Conservation (phyloP, 192 early-diverging fungal species). For the Coemansia guatemalensis region DNA sequence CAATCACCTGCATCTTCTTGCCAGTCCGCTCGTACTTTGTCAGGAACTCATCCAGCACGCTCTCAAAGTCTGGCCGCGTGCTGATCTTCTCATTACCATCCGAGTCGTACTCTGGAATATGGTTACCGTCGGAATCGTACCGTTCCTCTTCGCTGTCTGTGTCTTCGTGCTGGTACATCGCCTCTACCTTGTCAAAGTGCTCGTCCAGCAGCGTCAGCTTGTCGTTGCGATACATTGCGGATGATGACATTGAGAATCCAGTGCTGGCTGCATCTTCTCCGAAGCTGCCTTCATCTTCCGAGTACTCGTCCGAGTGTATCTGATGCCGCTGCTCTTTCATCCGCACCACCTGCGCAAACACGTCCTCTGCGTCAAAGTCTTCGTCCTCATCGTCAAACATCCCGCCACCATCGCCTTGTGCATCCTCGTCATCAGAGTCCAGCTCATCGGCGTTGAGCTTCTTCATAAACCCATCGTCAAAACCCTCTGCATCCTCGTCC, state of each 20-base stretch:
- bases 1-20: slow-evolving; percentile 61
- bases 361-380: slow-evolving; percentile 47
- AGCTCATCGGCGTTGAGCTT: slow-evolving; percentile 70
- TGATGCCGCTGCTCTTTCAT: slow-evolving; percentile 41
- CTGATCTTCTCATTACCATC: slow-evolving; percentile 56
- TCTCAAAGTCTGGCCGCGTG: slow-evolving; percentile 69
- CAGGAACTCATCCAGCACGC: slow-evolving; percentile 75
- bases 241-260: slow-evolving; percentile 87
- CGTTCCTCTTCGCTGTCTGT: slow-evolving; percentile 36
- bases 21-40: slow-evolving; percentile 76
- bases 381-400: slow-evolving; percentile 33
- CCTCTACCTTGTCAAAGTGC: slow-evolving; percentile 81
- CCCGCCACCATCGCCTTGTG: not conserved
- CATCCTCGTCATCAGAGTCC: slow-evolving; percentile 61
- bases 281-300: slow-evolving; percentile 11
- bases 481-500: slow-evolving; percentile 76
- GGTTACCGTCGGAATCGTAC: slow-evolving; percentile 61
- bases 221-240: slow-evolving; percentile 89
- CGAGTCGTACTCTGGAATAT: slow-evolving; percentile 56
- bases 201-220: slow-evolving; percentile 90
- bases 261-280: slow-evolving; percentile 36
- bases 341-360: slow-evolving; percentile 46
- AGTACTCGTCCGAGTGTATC: slow-evolving; percentile 51
- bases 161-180: slow-evolving; percentile 42
- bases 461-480: slow-evolving; percentile 83